Evolutionary conservation across 2,329 filamentous ascomycete species (phyloP).

Genomic region (Fusarium redolens): DNA sequence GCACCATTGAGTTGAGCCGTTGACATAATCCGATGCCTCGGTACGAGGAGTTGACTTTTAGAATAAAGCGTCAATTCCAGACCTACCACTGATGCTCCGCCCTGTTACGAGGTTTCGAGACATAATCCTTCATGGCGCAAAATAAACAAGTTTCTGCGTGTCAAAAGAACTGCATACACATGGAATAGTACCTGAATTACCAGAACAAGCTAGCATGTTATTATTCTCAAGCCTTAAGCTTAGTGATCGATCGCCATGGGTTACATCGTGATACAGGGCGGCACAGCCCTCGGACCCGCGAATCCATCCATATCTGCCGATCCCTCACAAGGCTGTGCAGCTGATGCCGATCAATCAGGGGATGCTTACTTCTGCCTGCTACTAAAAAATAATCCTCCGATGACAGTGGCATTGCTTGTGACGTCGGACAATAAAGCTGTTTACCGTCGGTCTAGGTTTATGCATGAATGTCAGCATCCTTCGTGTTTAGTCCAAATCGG

Average conservation of each 20-base stretch:
- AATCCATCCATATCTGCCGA: background rate
- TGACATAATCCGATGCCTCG: background rate
- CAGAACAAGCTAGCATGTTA: background rate
- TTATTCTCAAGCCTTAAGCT: background rate
- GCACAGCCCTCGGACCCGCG: background rate
- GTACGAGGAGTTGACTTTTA: background rate
- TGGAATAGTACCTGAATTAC: background rate
- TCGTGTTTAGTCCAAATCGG: background rate
- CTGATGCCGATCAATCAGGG: constrained; percentile 13
- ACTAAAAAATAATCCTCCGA: background rate
- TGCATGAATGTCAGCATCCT: background rate
- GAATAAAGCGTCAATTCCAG: no score
- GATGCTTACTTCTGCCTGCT: background rate
- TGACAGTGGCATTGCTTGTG: background rate
- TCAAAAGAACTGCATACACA: background rate
- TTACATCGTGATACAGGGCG: background rate
- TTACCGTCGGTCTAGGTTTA: background rate
- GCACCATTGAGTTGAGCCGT: constrained; percentile 11
- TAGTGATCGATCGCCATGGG: background rate
- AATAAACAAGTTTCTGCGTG: background rate
- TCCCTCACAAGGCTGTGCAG: constrained; percentile 10
- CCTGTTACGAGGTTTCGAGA: background rate
- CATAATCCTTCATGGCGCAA: background rate
- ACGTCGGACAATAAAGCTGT: background rate
- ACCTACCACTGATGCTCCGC: fast-evolving